Conservation (phyloP, 2,329 filamentous ascomycete genomes). For the Aspergillus ruber region DNA sequence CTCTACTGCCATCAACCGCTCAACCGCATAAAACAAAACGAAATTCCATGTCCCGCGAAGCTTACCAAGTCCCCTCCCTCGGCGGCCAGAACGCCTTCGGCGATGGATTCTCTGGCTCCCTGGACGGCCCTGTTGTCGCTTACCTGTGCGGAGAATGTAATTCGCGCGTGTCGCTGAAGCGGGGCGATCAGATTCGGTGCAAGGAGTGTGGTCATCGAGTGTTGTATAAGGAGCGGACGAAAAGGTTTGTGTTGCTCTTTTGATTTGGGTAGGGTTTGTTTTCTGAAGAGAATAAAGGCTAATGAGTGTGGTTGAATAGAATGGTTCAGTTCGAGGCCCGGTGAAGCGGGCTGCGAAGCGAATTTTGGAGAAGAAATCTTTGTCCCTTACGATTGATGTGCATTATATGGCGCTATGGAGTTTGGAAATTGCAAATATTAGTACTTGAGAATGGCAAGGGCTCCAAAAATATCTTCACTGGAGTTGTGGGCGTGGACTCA, state of each 20-base stretch:
- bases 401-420: slow-evolving; percentile 29
- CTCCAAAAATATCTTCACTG: neutral
- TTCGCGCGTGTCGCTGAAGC: slow-evolving; percentile 65
- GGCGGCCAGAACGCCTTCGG: slow-evolving; percentile 36
- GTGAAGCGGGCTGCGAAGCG: slow-evolving; percentile 38
- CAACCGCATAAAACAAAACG: neutral
- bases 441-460: neutral
- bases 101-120: slow-evolving; percentile 26
- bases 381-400: slow-evolving; percentile 17
- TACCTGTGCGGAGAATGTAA: slow-evolving; percentile 84
- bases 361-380: neutral
- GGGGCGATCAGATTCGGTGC: slow-evolving; percentile 76
- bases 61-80: slow-evolving; percentile 65
- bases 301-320: slow-evolving; percentile 41
- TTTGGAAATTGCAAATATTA: slow-evolving; percentile 6
- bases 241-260: slow-evolving; percentile 60
- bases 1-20: too few relatives aligned
- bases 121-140: slow-evolving; percentile 53
- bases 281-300: slow-evolving; percentile 2
- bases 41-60: slow-evolving; percentile 60
- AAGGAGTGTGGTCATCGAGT: slow-evolving; percentile 92
- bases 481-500: neutral
- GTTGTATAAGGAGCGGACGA: slow-evolving; percentile 95
- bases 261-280: neutral
- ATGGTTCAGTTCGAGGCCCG: slow-evolving; percentile 99